Percentiles rank a stretch among this genome's conserved stretches.
phyloP scores from a whole-genome alignment of 305 asterid species.

The Petunia hybrid region DNA sequence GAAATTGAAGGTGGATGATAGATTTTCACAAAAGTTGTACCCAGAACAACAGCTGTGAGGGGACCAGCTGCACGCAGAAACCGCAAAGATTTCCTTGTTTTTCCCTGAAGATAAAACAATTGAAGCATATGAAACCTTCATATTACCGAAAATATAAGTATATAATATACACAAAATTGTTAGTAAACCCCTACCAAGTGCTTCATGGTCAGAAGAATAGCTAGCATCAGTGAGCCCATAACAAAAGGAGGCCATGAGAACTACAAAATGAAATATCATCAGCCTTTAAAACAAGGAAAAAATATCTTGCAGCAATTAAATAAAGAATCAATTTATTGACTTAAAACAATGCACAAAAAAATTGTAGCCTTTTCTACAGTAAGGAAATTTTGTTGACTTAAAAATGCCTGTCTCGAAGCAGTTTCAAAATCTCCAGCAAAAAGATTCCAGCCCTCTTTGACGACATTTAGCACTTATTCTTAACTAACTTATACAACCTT shows the following conservation, averaged over 20 bases:
- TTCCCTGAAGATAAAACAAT: constrained; percentile 65
- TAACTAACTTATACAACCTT: constrained; percentile 9
- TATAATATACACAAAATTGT: constrained; percentile 31
- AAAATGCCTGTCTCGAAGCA: constrained; percentile 23
- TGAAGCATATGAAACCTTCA: constrained; percentile 34
- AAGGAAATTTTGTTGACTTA: not conserved
- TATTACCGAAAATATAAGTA: constrained; percentile 24
- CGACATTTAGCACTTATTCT: not conserved
- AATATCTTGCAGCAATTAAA: constrained; percentile 21
- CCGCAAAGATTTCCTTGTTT: constrained; percentile 67
- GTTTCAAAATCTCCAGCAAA: constrained; percentile 20
- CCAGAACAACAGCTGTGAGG: constrained; percentile 90
- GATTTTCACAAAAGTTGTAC: constrained; percentile 75
- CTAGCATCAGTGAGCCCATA: constrained; percentile 85
- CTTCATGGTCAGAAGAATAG: constrained; percentile 85
- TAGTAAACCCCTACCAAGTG: constrained; percentile 68
- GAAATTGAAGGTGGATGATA: constrained; percentile 84
- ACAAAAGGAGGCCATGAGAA: constrained; percentile 92
- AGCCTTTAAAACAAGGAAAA: constrained; percentile 31
- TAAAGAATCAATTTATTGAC: constrained; percentile 17
- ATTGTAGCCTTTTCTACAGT: constrained; percentile 1
- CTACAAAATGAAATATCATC: constrained; percentile 48
- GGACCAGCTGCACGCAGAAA: constrained; percentile 95
- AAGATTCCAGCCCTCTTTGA: not conserved
- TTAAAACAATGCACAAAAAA: not conserved